Base-by-base conservation (phyloP, 176 grass and related monocot species). In the Musa acuminata region DNA sequence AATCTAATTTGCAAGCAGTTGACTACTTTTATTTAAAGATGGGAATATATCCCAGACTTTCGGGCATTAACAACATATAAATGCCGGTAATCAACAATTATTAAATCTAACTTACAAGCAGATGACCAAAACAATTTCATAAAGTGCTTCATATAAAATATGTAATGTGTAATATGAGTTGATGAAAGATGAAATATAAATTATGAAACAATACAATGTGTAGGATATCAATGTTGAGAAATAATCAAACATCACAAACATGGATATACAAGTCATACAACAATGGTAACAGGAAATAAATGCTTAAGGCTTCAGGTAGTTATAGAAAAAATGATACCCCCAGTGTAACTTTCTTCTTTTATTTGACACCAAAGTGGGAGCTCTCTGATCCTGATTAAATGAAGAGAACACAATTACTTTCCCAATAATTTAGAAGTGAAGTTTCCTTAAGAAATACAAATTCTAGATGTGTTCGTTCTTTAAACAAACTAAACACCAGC, bases 341-440 rank as follows among this genome's bases (percentile, higher is more conserved):
- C 72, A 74, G 16, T 53, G 72, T 57, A 74, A 23, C 72, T 74
- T 74, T 55, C 72, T 55, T 55, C 51, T 57, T 20, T 57, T 74
- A 50, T 49, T 70, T 49, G 43, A 11, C 43, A 70, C 48, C 53
- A 74, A 55, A 55, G 11, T 17, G 29, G 72, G 11, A 55, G 51
- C 53, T 14, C 50, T 74, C 24, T 74, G 22, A 57, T 27, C 52
- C 72, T 74, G 72, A 57, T 55, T 22, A 58, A 53, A 35, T 27
- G 53, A 12, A 17, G 21, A 55, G 24, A 74, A 74, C 24, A 35
- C 23, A 68, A 51, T 50, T 67, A 67, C 26, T 16, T 69, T 69
- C 43, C 7, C 9, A 69, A 9, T 19, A 20, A 9, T 29, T 43
- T 43, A 27, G 1, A 43, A 43, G 2, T 1, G 51, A 19, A n/a